Base-by-base conservation (phyloP, 805 yeast species). In the Zygosaccharomyces bailii region DNA sequence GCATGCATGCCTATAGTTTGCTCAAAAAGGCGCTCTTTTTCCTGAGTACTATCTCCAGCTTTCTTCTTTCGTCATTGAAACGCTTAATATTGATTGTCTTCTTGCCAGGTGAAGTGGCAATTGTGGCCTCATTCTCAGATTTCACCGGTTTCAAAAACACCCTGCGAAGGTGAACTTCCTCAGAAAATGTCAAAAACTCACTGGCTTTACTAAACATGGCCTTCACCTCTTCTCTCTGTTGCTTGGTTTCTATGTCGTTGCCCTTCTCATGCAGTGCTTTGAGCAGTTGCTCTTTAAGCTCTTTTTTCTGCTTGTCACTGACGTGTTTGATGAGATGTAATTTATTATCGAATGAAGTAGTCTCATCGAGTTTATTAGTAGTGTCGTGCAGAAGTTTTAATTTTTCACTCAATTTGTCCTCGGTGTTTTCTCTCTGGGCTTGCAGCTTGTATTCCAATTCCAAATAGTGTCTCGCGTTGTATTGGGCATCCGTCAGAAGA, bases 61-160 rank as follows among this genome's bases (percentile, higher is more conserved):
- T 69, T 51, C 78, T 70, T 36, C 71, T 71, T 17, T 67, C 72
- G 43, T 79, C 76, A 60, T 86, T 81, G 75, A 82, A 86, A 45
- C 81, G 74, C 53, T 76, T 75, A 43, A 76, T 69, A 31, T 71
- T 63, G 14, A 77, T 72, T 18, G 74, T 72, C 56, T 79, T 79
- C 46, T 76, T 76, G 47, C 64, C 66, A n/a, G 72, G 68, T 31
- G 68, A 44, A 56, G 70, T 46, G 32, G 59, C 51, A 10, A 72
- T 53, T 16, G 74, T 47, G 2, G 25, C 74, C 13, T 69, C 70
- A 8, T 69, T 55, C 54, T 75, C 78, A 2, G 89, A 83, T 47
- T 73, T 57, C 3, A 80, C 76, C 6, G 76, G 71, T 45, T 83
- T 82, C 54, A 82, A 65, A 66, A 63, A 85, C 49, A 59, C 63